Evolutionary conservation across 2,329 filamentous ascomycete species (phyloP).

Genomic region (Aspergillus pseudoviridinutans): DNA sequence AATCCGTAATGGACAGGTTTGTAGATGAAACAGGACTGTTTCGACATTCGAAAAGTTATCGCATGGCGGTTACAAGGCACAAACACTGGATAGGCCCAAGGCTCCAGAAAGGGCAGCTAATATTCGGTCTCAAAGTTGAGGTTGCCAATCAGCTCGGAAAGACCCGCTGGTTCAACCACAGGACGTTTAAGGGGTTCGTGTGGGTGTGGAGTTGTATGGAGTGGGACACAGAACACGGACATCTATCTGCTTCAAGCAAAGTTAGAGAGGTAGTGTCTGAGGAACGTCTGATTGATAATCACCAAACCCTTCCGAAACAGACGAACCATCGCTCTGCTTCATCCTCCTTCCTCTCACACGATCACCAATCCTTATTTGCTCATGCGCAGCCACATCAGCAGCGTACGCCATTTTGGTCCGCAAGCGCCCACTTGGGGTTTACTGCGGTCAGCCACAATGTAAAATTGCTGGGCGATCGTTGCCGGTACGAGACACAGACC

Average conservation of each 20-base stretch:
- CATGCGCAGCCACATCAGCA: background rate
- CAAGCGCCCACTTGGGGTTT: background rate
- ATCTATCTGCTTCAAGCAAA: too few species aligned
- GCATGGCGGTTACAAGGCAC: too few species aligned
- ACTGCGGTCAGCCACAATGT: background rate
- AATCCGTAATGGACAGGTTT: too few species aligned
- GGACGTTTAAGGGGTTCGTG: background rate
- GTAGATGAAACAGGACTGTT: background rate
- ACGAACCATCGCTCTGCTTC: too few species aligned
- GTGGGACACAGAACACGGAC: background rate
- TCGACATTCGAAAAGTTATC: too few species aligned
- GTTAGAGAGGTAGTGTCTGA: too few species aligned
- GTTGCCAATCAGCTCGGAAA: background rate
- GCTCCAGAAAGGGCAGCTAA: background rate
- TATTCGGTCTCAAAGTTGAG: background rate
- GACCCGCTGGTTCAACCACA: background rate
- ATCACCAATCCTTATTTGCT: background rate
- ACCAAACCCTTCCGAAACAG: too few species aligned
- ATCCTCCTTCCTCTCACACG: background rate
- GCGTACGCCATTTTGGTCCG: background rate
- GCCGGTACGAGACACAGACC: background rate
- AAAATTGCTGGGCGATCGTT: background rate
- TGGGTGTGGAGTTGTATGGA: background rate
- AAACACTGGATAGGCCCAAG: background rate
- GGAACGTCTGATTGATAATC: too few species aligned